A percentile compares a stretch with the other conserved stretches of the same genome.
These are phyloP conservation scores for Emmonsiellopsis sp. DNA, from an alignment of 2,329 filamentous ascomycete genomes.

Conservation along the genomic window DNA sequence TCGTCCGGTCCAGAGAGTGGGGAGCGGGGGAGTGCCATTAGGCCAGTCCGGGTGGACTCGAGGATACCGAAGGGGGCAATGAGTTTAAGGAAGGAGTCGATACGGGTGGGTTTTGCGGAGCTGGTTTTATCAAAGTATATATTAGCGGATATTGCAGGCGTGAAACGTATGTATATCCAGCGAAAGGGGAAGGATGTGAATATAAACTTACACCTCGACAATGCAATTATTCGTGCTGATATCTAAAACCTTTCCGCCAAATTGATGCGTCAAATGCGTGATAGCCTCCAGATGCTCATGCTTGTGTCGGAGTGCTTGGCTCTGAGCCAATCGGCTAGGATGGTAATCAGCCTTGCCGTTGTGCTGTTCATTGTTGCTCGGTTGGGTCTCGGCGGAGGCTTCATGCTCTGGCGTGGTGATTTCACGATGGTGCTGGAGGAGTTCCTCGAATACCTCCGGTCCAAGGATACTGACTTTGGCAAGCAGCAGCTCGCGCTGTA, in stretches of 20 bases:
- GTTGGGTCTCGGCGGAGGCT: slow-evolving; percentile 11
- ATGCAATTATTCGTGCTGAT: slow-evolving; percentile 99
- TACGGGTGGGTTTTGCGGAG: slow-evolving; percentile 84
- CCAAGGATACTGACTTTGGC: slow-evolving; percentile 96
- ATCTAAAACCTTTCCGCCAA: slow-evolving; percentile 93
- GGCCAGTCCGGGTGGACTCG: slow-evolving; percentile 86
- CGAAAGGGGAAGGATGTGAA: slow-evolving; percentile 11
- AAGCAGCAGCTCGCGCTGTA: slow-evolving; percentile 89
- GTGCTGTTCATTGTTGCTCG: slow-evolving; percentile 6
- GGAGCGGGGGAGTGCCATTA: slow-evolving; percentile 93
- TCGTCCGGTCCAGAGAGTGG: slow-evolving; percentile 69
- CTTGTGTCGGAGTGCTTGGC: slow-evolving; percentile 88
- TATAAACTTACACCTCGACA: slow-evolving; percentile 71
- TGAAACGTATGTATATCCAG: neutral
- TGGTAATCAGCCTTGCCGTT: slow-evolving; percentile 61
- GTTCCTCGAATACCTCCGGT: slow-evolving; percentile 96
- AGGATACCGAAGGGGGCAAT: slow-evolving; percentile 91
- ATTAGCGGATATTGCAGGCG: slow-evolving; percentile 10
- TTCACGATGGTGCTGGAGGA: slow-evolving; percentile 90
- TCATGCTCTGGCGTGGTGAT: slow-evolving; percentile 53
- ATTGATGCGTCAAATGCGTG: slow-evolving; percentile 93
- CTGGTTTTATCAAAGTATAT: slow-evolving; percentile 31
- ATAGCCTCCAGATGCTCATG: slow-evolving; percentile 95
- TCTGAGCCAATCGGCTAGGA: slow-evolving; percentile 73
- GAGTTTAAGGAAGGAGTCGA: slow-evolving; percentile 96